Evolutionary conservation across 805 yeast genomes (phyloP), one percentile per base, ranked within the genome.

Genomic region (Candida jianshihensis): DNA sequence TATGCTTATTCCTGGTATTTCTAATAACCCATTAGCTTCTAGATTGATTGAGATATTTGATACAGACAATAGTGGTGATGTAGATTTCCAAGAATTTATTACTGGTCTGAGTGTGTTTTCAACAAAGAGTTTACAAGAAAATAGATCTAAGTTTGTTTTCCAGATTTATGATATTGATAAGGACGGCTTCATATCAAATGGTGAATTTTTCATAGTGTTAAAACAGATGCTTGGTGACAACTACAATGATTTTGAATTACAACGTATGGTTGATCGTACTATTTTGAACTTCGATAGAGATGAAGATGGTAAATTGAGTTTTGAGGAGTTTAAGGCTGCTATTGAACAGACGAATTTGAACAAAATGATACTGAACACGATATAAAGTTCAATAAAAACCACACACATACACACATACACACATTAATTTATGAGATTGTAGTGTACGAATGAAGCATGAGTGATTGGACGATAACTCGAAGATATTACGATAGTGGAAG

Each of bases 151-250:
- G 53, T 92, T 94, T 65, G 92, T 96, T 10, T 92, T 92, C 63
- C 84, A 80, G 52, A 87, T 92, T 15, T 92, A 92, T 55, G 99
- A 92, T 56, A 87, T 92, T 44, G 99, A 92, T 60, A 71, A 87
- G 38, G 99, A 92, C 56, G 98, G 98, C 0, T 88, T 54, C 56
- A 86, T 92, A 26, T 89, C 97, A 3, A 90, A 90, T 55, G 99
- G 98, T 18, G 99, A 92, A 61, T 60, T 92, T 38, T 92, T 81
- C 52, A 70, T 90, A 28, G 97, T 92, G 28, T 67, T 92, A 63
- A 85, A 92, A 60, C 84, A 86, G 75, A 92, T 92, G 98, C 98
- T 94, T 19, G 98, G 97, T 2, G 81, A 78, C 48, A 88, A 92
- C 53, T 63, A 94, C 39, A 81, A 78, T 43, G 95, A 85, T 40